These are phyloP conservation scores for Blastocystis sp. DNA, from an alignment of 352 stramenopile genomes.

Conservation along the genomic window DNA sequence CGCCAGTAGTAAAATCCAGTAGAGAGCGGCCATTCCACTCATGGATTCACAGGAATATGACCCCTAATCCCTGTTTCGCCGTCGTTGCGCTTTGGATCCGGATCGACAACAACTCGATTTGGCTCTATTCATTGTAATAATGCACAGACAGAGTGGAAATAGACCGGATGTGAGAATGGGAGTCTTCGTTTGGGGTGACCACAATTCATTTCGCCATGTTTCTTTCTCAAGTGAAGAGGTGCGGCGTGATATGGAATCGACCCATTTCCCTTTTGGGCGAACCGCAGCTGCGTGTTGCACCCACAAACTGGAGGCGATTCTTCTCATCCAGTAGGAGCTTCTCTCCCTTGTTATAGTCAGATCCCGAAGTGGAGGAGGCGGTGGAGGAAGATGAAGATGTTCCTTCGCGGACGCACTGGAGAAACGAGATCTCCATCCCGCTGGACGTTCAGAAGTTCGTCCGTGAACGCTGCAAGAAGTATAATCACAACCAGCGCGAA, in stretches of 20 bases:
- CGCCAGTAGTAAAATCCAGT: background rate
- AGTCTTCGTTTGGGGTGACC: too few relatives aligned
- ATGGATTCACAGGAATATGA: background rate
- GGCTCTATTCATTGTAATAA: too few relatives aligned
- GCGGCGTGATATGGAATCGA: background rate
- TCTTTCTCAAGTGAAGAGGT: background rate
- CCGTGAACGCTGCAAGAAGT: constrained; percentile 19
- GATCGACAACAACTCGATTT: too few relatives aligned
- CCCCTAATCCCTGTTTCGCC: too few relatives aligned
- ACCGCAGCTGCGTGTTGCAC: background rate
- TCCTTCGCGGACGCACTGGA: constrained; percentile 39
- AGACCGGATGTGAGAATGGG: too few relatives aligned
- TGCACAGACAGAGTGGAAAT: too few relatives aligned
- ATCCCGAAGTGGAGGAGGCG: background rate
- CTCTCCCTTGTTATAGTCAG: background rate
- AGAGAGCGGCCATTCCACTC: background rate
- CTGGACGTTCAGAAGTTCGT: constrained; percentile 25
- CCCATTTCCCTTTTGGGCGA: background rate
- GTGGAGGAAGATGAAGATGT: background rate
- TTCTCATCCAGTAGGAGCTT: background rate
- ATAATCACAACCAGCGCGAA: constrained; percentile 5
- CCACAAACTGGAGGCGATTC: background rate
- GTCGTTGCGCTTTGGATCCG: too few relatives aligned
- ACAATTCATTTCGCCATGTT: background rate
- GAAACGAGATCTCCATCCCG: constrained; percentile 35